These are phyloP conservation scores for Kuraishia hungarica DNA, from an alignment of 805 yeast species.

Conservation along the genomic window DNA sequence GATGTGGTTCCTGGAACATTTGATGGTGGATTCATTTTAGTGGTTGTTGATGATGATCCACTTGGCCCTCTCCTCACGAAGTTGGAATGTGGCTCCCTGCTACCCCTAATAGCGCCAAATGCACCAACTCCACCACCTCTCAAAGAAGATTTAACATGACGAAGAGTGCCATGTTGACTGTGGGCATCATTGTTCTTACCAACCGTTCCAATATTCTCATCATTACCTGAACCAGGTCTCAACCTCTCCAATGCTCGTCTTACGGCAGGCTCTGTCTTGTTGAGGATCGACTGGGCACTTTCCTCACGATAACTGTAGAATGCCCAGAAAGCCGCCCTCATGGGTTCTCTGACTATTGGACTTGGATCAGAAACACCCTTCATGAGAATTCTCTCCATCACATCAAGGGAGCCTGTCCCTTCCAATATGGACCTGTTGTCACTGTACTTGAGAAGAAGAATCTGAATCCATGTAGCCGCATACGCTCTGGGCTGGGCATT, in stretches of 20 bases:
- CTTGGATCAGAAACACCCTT: constrained; percentile 74
- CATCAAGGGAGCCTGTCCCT: constrained; percentile 26
- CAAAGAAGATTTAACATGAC: not conserved
- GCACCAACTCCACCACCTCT: not conserved
- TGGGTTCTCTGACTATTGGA: constrained; percentile 68
- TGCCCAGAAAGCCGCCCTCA: constrained; percentile 70
- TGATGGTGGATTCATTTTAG: not conserved
- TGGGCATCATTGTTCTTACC: not conserved
- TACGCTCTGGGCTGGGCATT: constrained; percentile 63
- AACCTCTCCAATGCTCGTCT: constrained; percentile 56
- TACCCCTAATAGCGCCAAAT: not conserved
- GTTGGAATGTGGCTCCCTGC: not conserved
- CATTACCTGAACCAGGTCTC: constrained; percentile 12
- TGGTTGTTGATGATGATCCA: not conserved
- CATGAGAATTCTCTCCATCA: constrained; percentile 39
- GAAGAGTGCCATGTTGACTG: not conserved
- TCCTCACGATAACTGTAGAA: constrained; percentile 45
- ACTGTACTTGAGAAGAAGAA: constrained; percentile 46
- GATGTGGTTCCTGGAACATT: no score
- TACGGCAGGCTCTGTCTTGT: constrained; percentile 32
- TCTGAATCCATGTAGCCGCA: constrained; percentile 62
- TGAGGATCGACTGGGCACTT: constrained; percentile 31
- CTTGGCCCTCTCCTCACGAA: not conserved
- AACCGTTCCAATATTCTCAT: not conserved
- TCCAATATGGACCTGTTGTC: constrained; percentile 21